Conservation (phyloP, 2,329 filamentous ascomycete species). For the Ophiostoma sp. region DNA sequence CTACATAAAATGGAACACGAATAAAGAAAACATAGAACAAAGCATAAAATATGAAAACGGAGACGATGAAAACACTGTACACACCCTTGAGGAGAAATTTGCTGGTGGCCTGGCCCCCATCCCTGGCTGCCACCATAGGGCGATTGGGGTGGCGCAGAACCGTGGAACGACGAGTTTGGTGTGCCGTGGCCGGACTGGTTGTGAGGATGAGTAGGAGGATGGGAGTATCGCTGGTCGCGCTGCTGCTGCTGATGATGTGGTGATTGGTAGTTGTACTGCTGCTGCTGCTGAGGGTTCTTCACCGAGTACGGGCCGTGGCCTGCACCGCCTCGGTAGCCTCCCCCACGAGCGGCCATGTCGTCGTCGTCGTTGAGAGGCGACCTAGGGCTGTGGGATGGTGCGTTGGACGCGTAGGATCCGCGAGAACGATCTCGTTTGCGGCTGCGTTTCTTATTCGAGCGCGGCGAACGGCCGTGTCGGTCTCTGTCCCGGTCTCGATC, state of each 20-base stretch:
- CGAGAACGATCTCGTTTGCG: slow-evolving; percentile 29
- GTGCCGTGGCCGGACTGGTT: slow-evolving; percentile 44
- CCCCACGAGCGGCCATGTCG: slow-evolving; percentile 49
- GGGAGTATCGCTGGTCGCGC: slow-evolving; percentile 1
- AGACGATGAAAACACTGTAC: slow-evolving; percentile 29
- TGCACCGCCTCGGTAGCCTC: slow-evolving; percentile 41
- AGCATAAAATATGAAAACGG: background rate
- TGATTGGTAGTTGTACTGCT: slow-evolving; percentile 2
- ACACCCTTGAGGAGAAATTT: slow-evolving; percentile 46
- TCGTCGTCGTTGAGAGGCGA: slow-evolving; percentile 54
- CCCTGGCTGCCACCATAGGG: slow-evolving; percentile 44
- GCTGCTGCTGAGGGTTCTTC: slow-evolving; percentile 17
- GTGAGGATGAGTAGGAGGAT: slow-evolving; percentile 33
- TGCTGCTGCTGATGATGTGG: slow-evolving; percentile 22
- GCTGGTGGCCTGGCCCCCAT: slow-evolving; percentile 41
- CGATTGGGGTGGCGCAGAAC: slow-evolving; percentile 47
- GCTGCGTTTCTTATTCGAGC: slow-evolving; percentile 38
- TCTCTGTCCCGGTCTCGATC: background rate
- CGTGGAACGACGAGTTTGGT: slow-evolving; percentile 46
- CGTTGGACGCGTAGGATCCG: slow-evolving; percentile 39
- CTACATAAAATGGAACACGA: slow-evolving; percentile 15
- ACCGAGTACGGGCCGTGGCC: slow-evolving; percentile 31
- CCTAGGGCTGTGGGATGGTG: slow-evolving; percentile 45
- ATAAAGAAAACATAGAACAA: background rate
- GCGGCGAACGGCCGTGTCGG: background rate